Percentiles rank a stretch among this genome's conserved stretches.
phyloP scores from a whole-genome alignment of 2,329 filamentous ascomycete genomes.

The Cladosporium sp. region DNA sequence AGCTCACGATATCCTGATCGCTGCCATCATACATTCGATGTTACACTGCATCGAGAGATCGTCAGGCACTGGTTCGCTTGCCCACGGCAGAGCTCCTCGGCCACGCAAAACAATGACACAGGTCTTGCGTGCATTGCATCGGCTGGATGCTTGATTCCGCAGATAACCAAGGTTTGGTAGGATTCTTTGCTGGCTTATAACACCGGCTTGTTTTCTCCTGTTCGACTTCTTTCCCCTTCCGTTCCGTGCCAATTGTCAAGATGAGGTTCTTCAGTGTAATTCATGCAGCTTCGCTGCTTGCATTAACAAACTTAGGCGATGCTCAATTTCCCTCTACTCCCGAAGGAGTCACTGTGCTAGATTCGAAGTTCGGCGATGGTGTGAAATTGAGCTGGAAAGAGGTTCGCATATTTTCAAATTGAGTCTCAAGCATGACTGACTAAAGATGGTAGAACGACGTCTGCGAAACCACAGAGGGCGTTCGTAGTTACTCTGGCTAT shows the following conservation, averaged over 20 bases:
- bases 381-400: slow-evolving; percentile 46
- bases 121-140: background rate
- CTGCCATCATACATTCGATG: background rate
- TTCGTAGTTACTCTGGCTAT: slow-evolving; percentile 39
- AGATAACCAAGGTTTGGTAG: slow-evolving; percentile 1
- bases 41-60: slow-evolving; percentile 4
- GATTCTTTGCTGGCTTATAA: background rate
- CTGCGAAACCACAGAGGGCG: slow-evolving; percentile 48
- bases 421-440: background rate
- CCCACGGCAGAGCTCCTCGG: background rate
- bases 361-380: slow-evolving; percentile 41
- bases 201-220: background rate
- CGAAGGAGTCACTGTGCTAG: slow-evolving; percentile 37
- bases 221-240: background rate
- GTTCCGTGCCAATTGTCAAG: background rate
- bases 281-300: slow-evolving; percentile 4
- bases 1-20: background rate
- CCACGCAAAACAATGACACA: background rate
- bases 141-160: background rate
- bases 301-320: background rate
- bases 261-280: background rate
- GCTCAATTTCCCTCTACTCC: slow-evolving; percentile 38
- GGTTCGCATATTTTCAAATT: slow-evolving; percentile 25
- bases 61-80: slow-evolving; percentile 6
- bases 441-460: slow-evolving; percentile 23